Evolutionary conservation across 768 basidiomycete genomes (phyloP).

Genomic region (Mycena maculata): DNA sequence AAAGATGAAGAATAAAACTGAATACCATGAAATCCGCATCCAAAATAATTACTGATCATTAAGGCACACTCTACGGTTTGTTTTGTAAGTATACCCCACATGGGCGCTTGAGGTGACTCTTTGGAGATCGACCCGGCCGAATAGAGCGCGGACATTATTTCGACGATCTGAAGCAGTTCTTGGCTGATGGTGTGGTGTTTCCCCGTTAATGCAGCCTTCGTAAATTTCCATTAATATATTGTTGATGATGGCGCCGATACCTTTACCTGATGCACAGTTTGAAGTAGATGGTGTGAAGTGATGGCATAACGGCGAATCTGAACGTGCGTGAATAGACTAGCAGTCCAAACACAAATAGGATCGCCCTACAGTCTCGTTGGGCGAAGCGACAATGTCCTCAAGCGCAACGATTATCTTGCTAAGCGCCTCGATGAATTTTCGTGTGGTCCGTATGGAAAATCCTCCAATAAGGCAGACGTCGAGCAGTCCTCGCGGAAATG

Average conservation of each 20-base stretch:
- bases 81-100: neutral
- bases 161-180: neutral
- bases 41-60: neutral
- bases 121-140: neutral
- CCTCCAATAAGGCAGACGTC: neutral
- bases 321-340: neutral
- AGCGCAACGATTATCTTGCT: neutral
- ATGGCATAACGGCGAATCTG: neutral
- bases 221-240: neutral
- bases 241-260: neutral
- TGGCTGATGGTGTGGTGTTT: neutral
- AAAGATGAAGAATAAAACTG: too few relatives aligned
- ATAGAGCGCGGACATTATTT: neutral
- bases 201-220: neutral
- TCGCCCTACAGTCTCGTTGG: neutral
- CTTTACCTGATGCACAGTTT: neutral
- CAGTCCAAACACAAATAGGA: neutral
- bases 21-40: neutral
- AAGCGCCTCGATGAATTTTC: neutral
- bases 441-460: neutral
- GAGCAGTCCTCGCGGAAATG: neutral
- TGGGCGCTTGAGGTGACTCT: neutral
- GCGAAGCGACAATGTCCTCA: neutral
- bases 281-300: neutral
- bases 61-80: neutral